Evolutionary conservation across 768 basidiomycete species (phyloP).

Genomic region (Mycena vitilis): DNA sequence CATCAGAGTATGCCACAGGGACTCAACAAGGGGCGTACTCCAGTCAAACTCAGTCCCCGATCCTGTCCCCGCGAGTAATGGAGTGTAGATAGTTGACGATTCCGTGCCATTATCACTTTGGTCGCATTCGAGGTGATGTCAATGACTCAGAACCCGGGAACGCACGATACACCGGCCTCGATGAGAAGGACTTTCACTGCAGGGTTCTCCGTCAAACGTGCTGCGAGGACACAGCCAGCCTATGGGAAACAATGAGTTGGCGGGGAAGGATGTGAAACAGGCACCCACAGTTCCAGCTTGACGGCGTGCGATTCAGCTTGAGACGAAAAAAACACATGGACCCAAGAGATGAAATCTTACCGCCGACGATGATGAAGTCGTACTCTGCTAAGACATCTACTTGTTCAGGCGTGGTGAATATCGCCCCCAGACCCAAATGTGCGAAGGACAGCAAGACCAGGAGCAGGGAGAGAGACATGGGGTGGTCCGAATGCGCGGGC

Average conservation of each 20-base stretch:
- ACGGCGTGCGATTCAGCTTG: neutral
- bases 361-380: conserved; percentile 31
- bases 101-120: conserved; percentile 19
- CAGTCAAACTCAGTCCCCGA: conserved; percentile 18
- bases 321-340: neutral
- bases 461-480: neutral
- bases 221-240: conserved; percentile 53
- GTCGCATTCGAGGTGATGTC: neutral
- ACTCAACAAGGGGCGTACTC: conserved; percentile 19
- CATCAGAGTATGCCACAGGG: no score
- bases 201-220: conserved; percentile 49
- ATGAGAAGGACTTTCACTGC: conserved; percentile 48
- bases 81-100: conserved; percentile 1
- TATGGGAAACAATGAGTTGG: neutral
- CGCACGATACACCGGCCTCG: conserved; percentile 40
- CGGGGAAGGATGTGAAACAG: neutral
- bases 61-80: conserved; percentile 18
- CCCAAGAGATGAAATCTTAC: neutral
- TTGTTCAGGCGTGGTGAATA: conserved; percentile 15
- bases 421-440: neutral
- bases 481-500: neutral
- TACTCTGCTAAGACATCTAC: conserved; percentile 14
- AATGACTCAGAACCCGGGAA: neutral
- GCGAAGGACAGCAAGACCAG: neutral
- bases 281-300: neutral